phyloP scores from a whole-genome alignment of 257 asterid species.

The Solanum rostratum region DNA sequence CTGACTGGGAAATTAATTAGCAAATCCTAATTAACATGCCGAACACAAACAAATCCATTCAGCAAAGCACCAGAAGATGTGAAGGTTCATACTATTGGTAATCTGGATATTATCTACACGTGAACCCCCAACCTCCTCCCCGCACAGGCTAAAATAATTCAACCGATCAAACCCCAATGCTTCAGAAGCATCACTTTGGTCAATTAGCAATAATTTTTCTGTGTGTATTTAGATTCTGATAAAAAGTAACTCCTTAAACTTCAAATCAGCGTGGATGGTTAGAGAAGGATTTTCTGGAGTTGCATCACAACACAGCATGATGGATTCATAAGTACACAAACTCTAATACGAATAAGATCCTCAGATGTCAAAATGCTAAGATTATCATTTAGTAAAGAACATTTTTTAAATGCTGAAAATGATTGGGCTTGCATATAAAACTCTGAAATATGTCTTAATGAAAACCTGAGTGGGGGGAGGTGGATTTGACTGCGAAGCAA shows the following conservation, averaged over 20 bases:
- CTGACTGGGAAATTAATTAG: background rate
- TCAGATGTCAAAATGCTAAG: background rate
- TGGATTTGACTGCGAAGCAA: slow-evolving; percentile 69
- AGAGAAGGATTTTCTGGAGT: background rate
- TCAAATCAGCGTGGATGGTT: background rate
- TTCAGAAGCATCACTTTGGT: background rate
- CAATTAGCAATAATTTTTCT: too few relatives aligned
- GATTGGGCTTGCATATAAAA: background rate
- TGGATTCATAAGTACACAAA: background rate
- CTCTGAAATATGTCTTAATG: background rate
- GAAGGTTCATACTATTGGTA: background rate
- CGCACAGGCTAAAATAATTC: background rate
- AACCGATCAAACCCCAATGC: background rate
- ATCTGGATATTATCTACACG: background rate
- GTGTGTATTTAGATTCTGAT: background rate
- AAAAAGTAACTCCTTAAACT: background rate
- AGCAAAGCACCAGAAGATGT: background rate
- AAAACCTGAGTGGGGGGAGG: slow-evolving; percentile 61
- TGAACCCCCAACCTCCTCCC: background rate
- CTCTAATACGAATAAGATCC: background rate
- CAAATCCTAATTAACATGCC: background rate
- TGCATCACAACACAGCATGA: background rate
- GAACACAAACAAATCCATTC: background rate
- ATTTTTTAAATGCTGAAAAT: background rate
- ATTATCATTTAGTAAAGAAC: background rate